phyloP scores from a whole-genome alignment of 805 yeast genomes.

The Kuraishia molischiana region DNA sequence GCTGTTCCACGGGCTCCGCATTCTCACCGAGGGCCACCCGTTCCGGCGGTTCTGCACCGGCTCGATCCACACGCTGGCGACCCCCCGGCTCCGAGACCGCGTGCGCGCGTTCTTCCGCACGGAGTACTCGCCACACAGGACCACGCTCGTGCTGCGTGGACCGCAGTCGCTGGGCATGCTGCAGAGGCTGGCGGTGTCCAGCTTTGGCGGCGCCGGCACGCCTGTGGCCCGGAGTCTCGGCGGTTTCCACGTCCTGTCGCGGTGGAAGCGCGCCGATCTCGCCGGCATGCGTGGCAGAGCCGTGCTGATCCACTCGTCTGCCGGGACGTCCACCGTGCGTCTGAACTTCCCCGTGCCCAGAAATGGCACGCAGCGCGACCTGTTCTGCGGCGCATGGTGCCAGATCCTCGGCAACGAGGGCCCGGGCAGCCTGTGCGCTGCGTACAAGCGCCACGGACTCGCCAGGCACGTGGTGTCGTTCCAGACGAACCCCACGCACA shows the following conservation, averaged over 20 bases:
- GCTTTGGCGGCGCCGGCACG: slow-evolving; percentile 27
- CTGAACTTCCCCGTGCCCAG: not conserved
- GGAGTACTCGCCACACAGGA: slow-evolving; percentile 35
- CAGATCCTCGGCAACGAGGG: slow-evolving; percentile 58
- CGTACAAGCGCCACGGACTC: slow-evolving; percentile 23
- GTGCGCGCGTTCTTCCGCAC: slow-evolving; percentile 28
- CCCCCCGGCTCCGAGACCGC: slow-evolving; percentile 23
- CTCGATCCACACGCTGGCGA: slow-evolving; percentile 36
- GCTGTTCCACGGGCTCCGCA: slow-evolving; percentile 47
- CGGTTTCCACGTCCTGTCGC: not conserved
- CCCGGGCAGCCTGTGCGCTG: slow-evolving; percentile 34
- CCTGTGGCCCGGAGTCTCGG: not conserved
- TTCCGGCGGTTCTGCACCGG: slow-evolving; percentile 65
- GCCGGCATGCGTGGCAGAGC: not conserved
- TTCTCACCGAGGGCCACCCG: slow-evolving; percentile 38
- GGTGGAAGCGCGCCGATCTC: not conserved
- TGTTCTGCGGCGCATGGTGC: slow-evolving; percentile 28
- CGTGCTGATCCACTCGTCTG: not conserved
- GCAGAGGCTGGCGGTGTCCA: slow-evolving; percentile 35
- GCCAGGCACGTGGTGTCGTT: slow-evolving; percentile 31
- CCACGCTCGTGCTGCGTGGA: slow-evolving; percentile 53
- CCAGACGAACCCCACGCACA: slow-evolving; percentile 24
- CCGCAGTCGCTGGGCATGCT: slow-evolving; percentile 55
- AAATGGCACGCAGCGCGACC: not conserved
- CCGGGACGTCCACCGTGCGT: not conserved